Conservation (phyloP, 768 basidiomycete genomes). For the Ramaria sp. region DNA sequence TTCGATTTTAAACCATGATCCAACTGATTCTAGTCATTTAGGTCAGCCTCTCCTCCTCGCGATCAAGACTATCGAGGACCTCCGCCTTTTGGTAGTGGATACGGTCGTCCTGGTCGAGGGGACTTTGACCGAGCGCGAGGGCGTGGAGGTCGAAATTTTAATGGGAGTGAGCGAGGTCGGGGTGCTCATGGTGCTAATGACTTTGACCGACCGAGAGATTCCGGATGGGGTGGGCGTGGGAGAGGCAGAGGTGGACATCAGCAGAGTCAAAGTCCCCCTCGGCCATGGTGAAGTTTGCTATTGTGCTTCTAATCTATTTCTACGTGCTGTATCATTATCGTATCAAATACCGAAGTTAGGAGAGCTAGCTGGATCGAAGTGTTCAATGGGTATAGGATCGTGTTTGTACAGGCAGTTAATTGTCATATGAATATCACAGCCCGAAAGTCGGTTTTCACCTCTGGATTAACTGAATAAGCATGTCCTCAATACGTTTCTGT, state of each 20-base stretch:
- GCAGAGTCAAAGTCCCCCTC: not conserved
- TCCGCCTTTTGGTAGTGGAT: conserved; percentile 21
- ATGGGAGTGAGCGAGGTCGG: conserved; percentile 7
- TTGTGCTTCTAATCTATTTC: not conserved
- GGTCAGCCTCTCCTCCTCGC: conserved; percentile 19
- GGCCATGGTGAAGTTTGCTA: not conserved
- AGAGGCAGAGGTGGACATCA: conserved; percentile 13
- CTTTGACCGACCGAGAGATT: conserved; percentile 22
- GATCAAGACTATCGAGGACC: conserved; percentile 17
- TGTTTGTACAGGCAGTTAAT: not conserved
- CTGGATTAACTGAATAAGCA: conserved; percentile 19
- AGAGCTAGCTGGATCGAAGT: not conserved
- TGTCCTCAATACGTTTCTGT: conserved; percentile 38
- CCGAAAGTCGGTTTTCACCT: not conserved
- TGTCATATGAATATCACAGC: no score
- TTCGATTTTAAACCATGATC: conserved; percentile 15
- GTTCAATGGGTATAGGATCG: no score
- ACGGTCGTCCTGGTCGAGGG: conserved; percentile 1
- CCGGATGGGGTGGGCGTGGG: conserved; percentile 18
- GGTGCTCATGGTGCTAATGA: conserved; percentile 22
- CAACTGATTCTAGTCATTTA: conserved; percentile 15
- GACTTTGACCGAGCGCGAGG: conserved; percentile 26
- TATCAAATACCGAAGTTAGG: not conserved
- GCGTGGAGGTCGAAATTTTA: conserved; percentile 15
- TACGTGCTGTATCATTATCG: conserved; percentile 1